phyloP scores from a whole-genome alignment of 345 rosid genomes.

The Pugionium cornutum region DNA sequence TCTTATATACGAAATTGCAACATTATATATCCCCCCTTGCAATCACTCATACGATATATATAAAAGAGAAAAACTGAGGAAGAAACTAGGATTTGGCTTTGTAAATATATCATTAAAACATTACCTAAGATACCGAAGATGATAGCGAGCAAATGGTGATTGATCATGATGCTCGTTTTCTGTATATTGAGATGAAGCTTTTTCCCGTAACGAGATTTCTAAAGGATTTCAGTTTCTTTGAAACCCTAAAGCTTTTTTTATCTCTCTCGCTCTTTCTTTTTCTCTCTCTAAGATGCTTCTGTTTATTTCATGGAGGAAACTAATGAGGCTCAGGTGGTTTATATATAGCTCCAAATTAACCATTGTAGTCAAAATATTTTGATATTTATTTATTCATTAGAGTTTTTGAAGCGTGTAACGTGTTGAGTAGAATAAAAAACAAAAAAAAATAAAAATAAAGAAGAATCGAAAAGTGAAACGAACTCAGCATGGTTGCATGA shows the following conservation, averaged over 20 bases:
- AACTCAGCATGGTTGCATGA: constrained; percentile 63
- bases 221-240: constrained; percentile 26
- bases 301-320: constrained; percentile 30
- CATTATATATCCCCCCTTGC: not conserved
- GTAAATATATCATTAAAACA: constrained; percentile 10
- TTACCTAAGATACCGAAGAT: constrained; percentile 80
- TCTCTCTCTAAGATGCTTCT: constrained; percentile 25
- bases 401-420: constrained; percentile 37
- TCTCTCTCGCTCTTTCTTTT: not conserved
- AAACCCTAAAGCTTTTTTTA: constrained; percentile 44
- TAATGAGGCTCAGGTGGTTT: constrained; percentile 32
- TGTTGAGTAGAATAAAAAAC: constrained; percentile 24
- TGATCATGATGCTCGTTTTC: constrained; percentile 44
- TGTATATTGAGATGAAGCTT: constrained; percentile 14
- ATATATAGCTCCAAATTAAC: constrained; percentile 45
- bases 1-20: constrained; percentile 27
- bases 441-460: not conserved
- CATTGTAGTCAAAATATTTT: constrained; percentile 26
- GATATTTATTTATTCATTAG: not conserved
- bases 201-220: constrained; percentile 23
- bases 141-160: constrained; percentile 44
- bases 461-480: constrained; percentile 37
- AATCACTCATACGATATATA: not conserved
- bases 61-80: constrained; percentile 1
- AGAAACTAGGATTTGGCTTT: not conserved